These are phyloP conservation scores for Acanthamoeba polyphaga DNA, from an alignment of 208 protist species.

Conservation along the genomic window DNA sequence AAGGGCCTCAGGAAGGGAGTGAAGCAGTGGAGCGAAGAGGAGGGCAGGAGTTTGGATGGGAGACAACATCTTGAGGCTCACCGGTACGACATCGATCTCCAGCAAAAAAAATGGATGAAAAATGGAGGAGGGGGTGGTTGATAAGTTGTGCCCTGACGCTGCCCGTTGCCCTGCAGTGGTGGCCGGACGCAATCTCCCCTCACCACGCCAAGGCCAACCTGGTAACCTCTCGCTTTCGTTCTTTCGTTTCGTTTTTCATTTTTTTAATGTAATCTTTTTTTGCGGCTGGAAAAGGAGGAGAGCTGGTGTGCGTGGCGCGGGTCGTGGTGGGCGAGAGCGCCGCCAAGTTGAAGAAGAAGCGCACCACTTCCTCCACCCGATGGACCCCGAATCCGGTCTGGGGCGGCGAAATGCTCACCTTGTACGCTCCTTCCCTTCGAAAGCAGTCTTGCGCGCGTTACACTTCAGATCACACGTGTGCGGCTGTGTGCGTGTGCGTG, in stretches of 20 bases:
- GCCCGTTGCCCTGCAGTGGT: not conserved
- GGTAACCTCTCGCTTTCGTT: not conserved
- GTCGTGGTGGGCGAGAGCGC: not conserved
- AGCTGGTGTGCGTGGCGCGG: not conserved
- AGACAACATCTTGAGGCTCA: not conserved
- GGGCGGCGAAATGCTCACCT: slow-evolving; percentile 47
- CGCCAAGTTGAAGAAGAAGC: slow-evolving; percentile 5
- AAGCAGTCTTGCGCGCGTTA: not conserved
- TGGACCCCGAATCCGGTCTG: slow-evolving; percentile 25
- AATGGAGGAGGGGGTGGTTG: not conserved
- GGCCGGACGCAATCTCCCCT: not conserved
- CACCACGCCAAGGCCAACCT: not conserved
- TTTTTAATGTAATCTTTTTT: not conserved
- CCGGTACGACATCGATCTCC: not conserved
- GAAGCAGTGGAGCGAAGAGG: too few relatives aligned
- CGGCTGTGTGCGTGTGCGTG: too few relatives aligned
- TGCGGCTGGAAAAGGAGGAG: not conserved
- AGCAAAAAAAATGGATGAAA: not conserved
- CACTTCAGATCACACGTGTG: too few relatives aligned
- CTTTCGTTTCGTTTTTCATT: not conserved
- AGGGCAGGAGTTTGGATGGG: not conserved
- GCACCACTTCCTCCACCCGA: not conserved
- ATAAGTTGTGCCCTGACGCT: not conserved
- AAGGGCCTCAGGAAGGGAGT: too few relatives aligned
- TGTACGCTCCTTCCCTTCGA: not conserved